These are phyloP conservation scores for Quercus glauca DNA, from an alignment of 306 rosid genomes.

Conservation along the genomic window DNA sequence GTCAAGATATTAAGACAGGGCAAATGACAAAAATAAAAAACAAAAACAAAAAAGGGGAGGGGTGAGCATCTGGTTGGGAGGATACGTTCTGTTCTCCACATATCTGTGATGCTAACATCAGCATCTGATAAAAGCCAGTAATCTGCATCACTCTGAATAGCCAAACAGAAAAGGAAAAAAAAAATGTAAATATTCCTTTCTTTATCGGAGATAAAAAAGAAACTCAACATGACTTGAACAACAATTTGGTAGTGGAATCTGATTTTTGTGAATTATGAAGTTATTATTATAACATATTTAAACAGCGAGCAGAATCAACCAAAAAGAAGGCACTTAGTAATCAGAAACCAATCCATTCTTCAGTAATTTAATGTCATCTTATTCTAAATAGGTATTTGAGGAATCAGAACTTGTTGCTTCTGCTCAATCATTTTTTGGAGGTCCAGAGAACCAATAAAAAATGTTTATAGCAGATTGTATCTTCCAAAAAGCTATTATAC, in stretches of 20 bases:
- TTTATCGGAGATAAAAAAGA: neutral
- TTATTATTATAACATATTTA: neutral
- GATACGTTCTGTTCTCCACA: constrained; percentile 92
- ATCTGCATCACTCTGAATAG: constrained; percentile 77
- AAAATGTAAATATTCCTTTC: neutral
- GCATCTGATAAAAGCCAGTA: constrained; percentile 96
- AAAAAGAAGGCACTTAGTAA: neutral
- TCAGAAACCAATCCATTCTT: neutral
- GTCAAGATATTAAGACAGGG: neutral
- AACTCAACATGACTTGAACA: neutral
- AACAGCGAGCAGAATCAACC: neutral
- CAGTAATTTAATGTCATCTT: neutral
- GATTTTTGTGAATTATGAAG: neutral
- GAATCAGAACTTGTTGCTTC: constrained; percentile 5
- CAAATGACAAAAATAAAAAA: neutral
- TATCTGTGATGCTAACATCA: constrained; percentile 84
- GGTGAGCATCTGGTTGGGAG: constrained; percentile 18
- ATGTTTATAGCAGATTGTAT: neutral
- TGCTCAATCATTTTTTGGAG: neutral
- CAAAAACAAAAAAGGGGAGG: neutral
- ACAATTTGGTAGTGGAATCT: neutral
- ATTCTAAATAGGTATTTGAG: neutral
- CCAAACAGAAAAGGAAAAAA: neutral
- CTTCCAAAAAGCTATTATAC: constrained; percentile 9
- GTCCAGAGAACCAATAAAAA: neutral